phyloP scores from a whole-genome alignment of 1,284 basidiomycete species.

The Gomphus bonarii region DNA sequence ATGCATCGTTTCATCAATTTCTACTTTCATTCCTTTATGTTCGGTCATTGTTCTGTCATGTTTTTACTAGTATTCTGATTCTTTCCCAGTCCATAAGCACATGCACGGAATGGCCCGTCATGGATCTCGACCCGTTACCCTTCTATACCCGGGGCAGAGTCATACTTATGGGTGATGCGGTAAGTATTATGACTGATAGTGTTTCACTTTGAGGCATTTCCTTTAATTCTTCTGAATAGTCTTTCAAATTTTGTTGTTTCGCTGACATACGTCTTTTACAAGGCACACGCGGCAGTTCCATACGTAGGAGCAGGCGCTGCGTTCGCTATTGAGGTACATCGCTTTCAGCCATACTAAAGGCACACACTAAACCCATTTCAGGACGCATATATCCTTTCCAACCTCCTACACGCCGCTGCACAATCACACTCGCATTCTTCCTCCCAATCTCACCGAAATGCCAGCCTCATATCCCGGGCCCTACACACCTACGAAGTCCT shows the following conservation, averaged over 20 bases:
- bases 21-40: neutral
- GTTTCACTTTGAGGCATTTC: too few relatives aligned
- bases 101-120: conserved; percentile 24
- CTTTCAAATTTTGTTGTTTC: too few relatives aligned
- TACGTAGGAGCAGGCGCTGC: conserved; percentile 47
- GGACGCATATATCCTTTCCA: conserved; percentile 8
- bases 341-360: neutral
- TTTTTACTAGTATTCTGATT: neutral
- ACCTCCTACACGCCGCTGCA: neutral
- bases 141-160: conserved; percentile 30
- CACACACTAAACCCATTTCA: neutral
- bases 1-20: neutral
- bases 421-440: too few relatives aligned
- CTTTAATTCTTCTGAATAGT: too few relatives aligned
- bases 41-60: neutral
- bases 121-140: conserved; percentile 27
- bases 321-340: conserved; percentile 40
- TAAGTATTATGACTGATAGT: conserved; percentile 19
- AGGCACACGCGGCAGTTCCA: conserved; percentile 46
- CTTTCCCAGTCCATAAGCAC: conserved; percentile 13
- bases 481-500: neutral
- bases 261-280: too few relatives aligned
- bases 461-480: neutral
- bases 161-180: conserved; percentile 42
- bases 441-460: too few relatives aligned